Evolutionary conservation across 2,329 filamentous ascomycete genomes (phyloP), one percentile per base, ranked within the genome.

Genomic region (Monosporascus sp.): DNA sequence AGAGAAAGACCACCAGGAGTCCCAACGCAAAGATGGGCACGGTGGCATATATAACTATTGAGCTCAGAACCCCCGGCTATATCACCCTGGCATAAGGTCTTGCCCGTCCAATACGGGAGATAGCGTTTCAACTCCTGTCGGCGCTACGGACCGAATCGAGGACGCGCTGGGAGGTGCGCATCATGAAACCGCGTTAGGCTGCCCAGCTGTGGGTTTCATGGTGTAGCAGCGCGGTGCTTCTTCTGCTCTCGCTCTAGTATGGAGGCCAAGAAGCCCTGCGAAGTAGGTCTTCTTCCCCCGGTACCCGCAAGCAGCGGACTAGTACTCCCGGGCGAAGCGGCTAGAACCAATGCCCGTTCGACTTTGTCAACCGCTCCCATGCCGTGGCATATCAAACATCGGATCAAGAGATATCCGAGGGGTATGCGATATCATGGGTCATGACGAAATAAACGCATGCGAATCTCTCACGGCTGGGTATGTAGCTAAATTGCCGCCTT

Each of bases 1-100:
- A n/a, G 57, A 58, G 48, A 54, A 60, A 60, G 49, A 57, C 54
- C 41, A 54, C 25, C 34, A 48, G 36, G 46, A 27, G 15, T 20
- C 22, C 20, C 20, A 49, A 31, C 44, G 31, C n/a, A 36, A 37
- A 38, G 46, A 38, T 20, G 50, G 25, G 34, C 24, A 22, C 14
- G 42, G 37, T 14, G 36, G 34, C 48, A 55, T 55, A 55, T 55
- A 46, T 41, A 41, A 17, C 18, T 18, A 17, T 20, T 14, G 20
- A 44, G 22, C 8, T n/a, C 14, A 44, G 8, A 46, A n/a, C 31
- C 9, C 31, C 31, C 11, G 5, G 31, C 31, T 14, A 34, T 34
- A 34, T 5, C 3, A 34, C 31, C 42, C 8, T 15, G 24, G 24
- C 42, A 25, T 46, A 17, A 27, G 24, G 31, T 46, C 22, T 46